phyloP scores from a whole-genome alignment of 805 yeast species.

The Nakazawaea ernobii region DNA sequence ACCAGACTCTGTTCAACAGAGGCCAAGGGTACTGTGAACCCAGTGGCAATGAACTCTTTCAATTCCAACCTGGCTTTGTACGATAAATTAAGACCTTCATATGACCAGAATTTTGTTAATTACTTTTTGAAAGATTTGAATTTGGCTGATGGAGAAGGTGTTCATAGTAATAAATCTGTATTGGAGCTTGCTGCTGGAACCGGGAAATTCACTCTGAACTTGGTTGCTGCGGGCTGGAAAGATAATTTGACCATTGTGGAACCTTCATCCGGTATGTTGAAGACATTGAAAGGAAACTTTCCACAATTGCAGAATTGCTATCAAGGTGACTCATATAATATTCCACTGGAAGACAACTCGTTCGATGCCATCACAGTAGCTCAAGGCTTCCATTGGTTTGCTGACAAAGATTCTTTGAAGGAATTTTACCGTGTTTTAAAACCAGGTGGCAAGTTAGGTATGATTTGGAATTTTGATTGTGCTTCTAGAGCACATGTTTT shows the following conservation, averaged over 20 bases:
- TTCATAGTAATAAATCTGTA: slow-evolving; percentile 22
- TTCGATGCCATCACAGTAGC: slow-evolving; percentile 50
- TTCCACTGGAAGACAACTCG: slow-evolving; percentile 39
- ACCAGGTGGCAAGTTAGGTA: slow-evolving; percentile 42
- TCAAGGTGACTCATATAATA: slow-evolving; percentile 37
- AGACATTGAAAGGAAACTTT: slow-evolving; percentile 37
- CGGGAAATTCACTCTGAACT: slow-evolving; percentile 51
- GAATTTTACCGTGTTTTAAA: slow-evolving; percentile 49
- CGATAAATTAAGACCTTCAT: slow-evolving; percentile 48
- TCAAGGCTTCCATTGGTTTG: slow-evolving; percentile 66
- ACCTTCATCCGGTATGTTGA: slow-evolving; percentile 54
- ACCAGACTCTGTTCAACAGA: not conserved
- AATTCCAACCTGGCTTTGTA: slow-evolving; percentile 45
- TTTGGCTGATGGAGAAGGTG: slow-evolving; percentile 18
- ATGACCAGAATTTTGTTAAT: slow-evolving; percentile 34
- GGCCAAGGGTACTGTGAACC: slow-evolving; percentile 13
- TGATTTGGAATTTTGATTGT: slow-evolving; percentile 55
- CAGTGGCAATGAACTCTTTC: slow-evolving; percentile 42
- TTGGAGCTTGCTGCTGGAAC: slow-evolving; percentile 59
- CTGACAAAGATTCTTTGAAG: slow-evolving; percentile 38
- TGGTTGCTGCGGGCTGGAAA: slow-evolving; percentile 33
- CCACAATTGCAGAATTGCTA: slow-evolving; percentile 28
- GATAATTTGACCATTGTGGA: slow-evolving; percentile 41
- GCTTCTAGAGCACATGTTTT: slow-evolving; percentile 15
- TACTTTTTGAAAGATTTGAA: slow-evolving; percentile 34